phyloP scores from a whole-genome alignment of 257 asterid genomes.

The Capsicum chinense region DNA sequence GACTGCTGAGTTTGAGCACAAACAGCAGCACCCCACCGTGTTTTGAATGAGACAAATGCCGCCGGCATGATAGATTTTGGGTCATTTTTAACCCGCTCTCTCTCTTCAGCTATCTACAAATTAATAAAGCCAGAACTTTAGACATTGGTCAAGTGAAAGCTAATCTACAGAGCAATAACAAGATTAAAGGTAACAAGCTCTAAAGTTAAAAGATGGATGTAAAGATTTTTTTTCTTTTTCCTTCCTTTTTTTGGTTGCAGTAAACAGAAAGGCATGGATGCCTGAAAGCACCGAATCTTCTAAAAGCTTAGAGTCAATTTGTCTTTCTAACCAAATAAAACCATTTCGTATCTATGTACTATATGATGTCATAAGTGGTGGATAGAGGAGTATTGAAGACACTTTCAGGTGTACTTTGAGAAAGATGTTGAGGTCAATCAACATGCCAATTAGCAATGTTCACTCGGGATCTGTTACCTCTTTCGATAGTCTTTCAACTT shows the following conservation, averaged over 20 bases:
- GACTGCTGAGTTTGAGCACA: constrained; percentile 96
- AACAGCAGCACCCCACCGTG: constrained; percentile 95
- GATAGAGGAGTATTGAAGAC: neutral
- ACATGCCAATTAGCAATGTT: neutral
- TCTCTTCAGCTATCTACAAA: constrained; percentile 80
- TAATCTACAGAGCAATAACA: neutral
- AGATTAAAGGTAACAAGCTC: neutral
- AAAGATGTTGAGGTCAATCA: constrained; percentile 23
- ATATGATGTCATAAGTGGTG: neutral
- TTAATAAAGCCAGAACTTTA: constrained; percentile 30
- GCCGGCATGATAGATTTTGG: constrained; percentile 80
- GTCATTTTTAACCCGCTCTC: constrained; percentile 66
- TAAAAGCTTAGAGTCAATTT: neutral
- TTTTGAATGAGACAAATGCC: constrained; percentile 85
- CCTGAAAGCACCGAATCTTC: neutral
- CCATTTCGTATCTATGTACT: neutral
- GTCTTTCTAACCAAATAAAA: neutral
- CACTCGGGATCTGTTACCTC: constrained; percentile 55
- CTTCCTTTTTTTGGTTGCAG: neutral
- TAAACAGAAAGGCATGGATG: constrained; percentile 5
- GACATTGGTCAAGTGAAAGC: constrained; percentile 21
- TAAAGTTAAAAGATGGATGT: neutral
- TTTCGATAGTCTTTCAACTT: constrained; percentile 72
- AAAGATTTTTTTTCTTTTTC: neutral
- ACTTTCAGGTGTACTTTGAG: neutral